A percentile compares a stretch with the other conserved stretches of the same genome.
These are phyloP conservation scores for Glonium stellatum DNA, from an alignment of 495 filamentous ascomycete species.

Conservation along the genomic window DNA sequence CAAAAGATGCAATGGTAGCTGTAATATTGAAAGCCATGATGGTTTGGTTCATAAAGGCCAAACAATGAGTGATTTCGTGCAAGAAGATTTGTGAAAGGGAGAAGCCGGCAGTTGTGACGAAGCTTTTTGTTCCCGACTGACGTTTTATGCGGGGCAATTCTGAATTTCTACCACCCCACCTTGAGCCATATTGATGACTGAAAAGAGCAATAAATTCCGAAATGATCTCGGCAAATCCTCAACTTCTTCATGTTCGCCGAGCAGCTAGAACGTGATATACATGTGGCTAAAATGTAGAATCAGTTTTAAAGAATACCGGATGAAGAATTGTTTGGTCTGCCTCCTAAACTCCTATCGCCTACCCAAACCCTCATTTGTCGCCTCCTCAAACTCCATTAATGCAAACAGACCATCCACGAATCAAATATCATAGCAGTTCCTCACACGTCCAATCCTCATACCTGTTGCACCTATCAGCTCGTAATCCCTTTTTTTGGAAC, in stretches of 20 bases:
- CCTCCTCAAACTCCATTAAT: conserved; percentile 19
- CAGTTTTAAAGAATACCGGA: background rate
- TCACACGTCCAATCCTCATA: conserved; percentile 99
- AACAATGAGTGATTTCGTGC: background rate
- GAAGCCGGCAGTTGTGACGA: background rate
- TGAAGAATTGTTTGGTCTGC: background rate
- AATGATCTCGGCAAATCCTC: background rate
- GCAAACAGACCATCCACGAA: background rate
- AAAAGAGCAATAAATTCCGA: conserved; percentile 23
- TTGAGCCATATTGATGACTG: conserved; percentile 8
- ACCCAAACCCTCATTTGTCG: conserved; percentile 15
- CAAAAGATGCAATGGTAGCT: conserved; percentile 85
- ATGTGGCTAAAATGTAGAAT: background rate
- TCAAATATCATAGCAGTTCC: conserved; percentile 56
- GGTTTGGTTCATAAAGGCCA: conserved; percentile 5
- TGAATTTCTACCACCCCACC: conserved; percentile 13
- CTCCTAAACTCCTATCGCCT: background rate
- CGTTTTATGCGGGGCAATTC: conserved; percentile 23
- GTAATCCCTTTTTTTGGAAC: background rate
- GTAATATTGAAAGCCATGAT: conserved; percentile 77
- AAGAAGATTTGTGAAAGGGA: background rate
- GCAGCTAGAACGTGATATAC: background rate
- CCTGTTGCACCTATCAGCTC: conserved; percentile 42
- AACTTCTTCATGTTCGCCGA: background rate
- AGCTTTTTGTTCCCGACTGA: conserved; percentile 6